Evolutionary conservation across 179 eudicot species (phyloP).

Genomic region (Actinidia polygama): DNA sequence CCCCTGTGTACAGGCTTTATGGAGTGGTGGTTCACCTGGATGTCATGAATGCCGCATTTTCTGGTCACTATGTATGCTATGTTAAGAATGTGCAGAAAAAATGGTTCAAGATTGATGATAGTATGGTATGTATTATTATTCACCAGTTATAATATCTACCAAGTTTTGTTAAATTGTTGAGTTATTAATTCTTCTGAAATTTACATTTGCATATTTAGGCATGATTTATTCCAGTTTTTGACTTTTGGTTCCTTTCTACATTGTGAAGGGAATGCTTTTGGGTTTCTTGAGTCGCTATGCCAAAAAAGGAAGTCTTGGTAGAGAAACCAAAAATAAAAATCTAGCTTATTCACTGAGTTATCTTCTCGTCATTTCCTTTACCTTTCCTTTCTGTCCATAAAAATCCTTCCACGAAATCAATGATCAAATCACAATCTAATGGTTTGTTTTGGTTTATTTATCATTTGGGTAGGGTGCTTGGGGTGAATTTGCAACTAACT

Average conservation of each 20-base stretch:
- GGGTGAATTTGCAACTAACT: no score
- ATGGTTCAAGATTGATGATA: conserved; percentile 93
- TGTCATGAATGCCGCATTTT: conserved; percentile 78
- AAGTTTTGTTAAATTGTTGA: no score
- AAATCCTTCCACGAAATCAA: no score
- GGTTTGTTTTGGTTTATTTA: no score
- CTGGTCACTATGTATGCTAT: conserved; percentile 90
- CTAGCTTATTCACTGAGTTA: no score
- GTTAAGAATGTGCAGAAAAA: conserved; percentile 70
- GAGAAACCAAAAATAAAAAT: no score
- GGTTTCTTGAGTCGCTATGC: neutral
- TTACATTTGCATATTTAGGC: neutral
- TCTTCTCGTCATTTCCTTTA: no score
- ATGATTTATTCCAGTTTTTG: neutral
- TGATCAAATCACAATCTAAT: no score
- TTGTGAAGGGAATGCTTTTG: neutral
- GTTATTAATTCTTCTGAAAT: neutral
- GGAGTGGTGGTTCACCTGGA: conserved; percentile 93
- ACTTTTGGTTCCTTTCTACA: conserved; percentile 13
- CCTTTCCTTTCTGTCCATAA: no score
- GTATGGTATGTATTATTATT: conserved; percentile 53
- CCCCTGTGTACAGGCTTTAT: conserved; percentile 79
- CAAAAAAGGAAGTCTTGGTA: no score
- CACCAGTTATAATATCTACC: neutral
- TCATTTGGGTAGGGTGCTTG: no score